Evolutionary conservation across 129 eudicot genomes (phyloP), one percentile per base, ranked within the genome.

Genomic region (Solidago caesia): DNA sequence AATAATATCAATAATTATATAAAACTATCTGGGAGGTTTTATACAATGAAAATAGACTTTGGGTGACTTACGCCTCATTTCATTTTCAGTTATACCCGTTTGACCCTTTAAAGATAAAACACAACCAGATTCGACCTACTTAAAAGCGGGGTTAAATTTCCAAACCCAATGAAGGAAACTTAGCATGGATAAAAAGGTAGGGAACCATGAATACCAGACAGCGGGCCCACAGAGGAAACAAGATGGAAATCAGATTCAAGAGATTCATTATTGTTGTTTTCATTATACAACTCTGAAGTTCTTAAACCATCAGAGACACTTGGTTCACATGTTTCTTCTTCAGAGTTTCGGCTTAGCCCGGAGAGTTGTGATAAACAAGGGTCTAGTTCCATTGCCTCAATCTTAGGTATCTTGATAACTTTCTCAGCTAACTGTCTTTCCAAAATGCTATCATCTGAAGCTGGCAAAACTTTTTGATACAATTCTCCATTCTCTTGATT

Each of bases 311-410:
- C 82, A 44, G 75, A 12, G 48, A 71, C 73, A 71, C 51, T 69
- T 69, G 79, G 70, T 45, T 48, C 56, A 60, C 70, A 61, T 71
- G 62, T 69, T 59, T 42, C 82, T 57, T 80, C 85, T 70, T 70
- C 79, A 61, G 59, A 65, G 79, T 56, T 57, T 53, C 67, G 55
- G 47, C 68, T 81, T 78, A 76, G 53, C 51, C 62, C 72, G 33
- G 80, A 46, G 55, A 53, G 53, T 64, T 33, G 64, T 75, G 77
- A 77, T 76, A 85, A 80, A 76, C 79, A 66, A 61, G 75, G 67
- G 75, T 75, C 87, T 27, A 73, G 81, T 67, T 68, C 87, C 70
- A 84, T 71, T 44, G 79, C 45, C 83, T 67, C 79, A 29, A 63
- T 70, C 67, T 53, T 81, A 27, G 81, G 81, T 78, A 62, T 81